Evolutionary conservation across 768 basidiomycete species (phyloP).

Genomic region (Clitopilus passeckerianus): DNA sequence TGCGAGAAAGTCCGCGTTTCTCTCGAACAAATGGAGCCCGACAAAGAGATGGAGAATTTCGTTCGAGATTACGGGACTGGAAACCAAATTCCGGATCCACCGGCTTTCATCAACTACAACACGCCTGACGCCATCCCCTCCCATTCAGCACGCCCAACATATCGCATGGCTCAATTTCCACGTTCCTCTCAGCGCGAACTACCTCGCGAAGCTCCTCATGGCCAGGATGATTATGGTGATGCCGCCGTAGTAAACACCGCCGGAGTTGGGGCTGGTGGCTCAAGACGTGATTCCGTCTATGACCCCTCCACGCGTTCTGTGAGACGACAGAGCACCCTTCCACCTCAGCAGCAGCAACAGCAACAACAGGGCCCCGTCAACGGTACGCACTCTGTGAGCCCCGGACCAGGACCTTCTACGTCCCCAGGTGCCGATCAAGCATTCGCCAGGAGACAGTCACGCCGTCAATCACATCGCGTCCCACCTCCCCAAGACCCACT

Average conservation of each 20-base stretch:
- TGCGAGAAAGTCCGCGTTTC: conserved; percentile 86
- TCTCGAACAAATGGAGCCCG: conserved; percentile 85
- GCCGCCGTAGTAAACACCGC: conserved; percentile 55
- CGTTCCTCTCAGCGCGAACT: conserved; percentile 37
- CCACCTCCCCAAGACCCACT: conserved; percentile 37
- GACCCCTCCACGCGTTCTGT: conserved; percentile 21
- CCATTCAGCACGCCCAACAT: conserved; percentile 50
- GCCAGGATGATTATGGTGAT: conserved; percentile 4
- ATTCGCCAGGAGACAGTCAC: conserved; percentile 13
- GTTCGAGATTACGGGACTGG: conserved; percentile 89
- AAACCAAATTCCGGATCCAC: conserved; percentile 81
- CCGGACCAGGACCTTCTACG: conserved; percentile 15
- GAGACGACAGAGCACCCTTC: conserved; percentile 21
- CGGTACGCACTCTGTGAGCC: conserved; percentile 9
- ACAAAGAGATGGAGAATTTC: conserved; percentile 85
- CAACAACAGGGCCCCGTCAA: conserved; percentile 25
- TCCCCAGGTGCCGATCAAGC: conserved; percentile 13
- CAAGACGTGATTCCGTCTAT: conserved; percentile 29
- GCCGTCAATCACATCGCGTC: conserved; percentile 11
- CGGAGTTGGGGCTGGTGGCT: conserved; percentile 66
- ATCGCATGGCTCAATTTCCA: conserved; percentile 51
- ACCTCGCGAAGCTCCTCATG: conserved; percentile 21
- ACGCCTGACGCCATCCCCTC: conserved; percentile 60
- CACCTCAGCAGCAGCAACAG: conserved; percentile 12
- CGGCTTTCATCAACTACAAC: conserved; percentile 80